Base-by-base conservation (phyloP, 116 monocot species). In the Cymodocea nodosa region DNA sequence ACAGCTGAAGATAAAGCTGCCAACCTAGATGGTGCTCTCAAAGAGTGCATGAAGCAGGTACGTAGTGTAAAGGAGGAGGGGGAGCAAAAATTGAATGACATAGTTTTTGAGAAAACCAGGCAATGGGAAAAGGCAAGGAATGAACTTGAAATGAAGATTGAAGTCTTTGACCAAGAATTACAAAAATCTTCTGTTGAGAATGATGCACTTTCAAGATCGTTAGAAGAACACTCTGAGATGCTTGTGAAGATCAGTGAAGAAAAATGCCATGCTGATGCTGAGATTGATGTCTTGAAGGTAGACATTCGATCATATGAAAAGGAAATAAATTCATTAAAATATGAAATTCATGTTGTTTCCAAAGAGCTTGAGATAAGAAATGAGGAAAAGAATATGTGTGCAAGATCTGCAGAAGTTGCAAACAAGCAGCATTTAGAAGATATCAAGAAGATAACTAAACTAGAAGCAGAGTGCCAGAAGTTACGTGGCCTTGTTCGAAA, bases 11-110 rank as follows among this genome's bases (percentile, higher is more conserved):
- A 90, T 18, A 62, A 75, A 66, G 75, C 73, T 70, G 56, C 72
- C 44, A 81, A 81, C 52, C 78, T 90, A 48, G 90, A 90, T 79
- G 77, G 62, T 73, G 86, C 90, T 59, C 75, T 90, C 18, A 90
- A 90, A 61, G 86, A 84, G 62, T 90, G 86, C 81, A 80, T 86
- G 86, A 86, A 82, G 73, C 84, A 90, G 67, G 72, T 86, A 70
- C 74, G 83, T 10, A 77, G 62, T 63, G 79, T 84, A 35, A 90
- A 90, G 75, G 90, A 90, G 73, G 82, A 90, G 67, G 74, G 84
- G 56, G 81, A 90, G 52, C 81, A 86, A 68, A 86, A 84, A 58
- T 77, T 90, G 53, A 83, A 82, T 56, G 90, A 90, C 69, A 79
- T 81, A 48, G 68, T 86, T 25, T 77, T 77, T 75, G 70, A 73